phyloP scores from a whole-genome alignment of 768 basidiomycete species.

The Glaciozyma martinii region DNA sequence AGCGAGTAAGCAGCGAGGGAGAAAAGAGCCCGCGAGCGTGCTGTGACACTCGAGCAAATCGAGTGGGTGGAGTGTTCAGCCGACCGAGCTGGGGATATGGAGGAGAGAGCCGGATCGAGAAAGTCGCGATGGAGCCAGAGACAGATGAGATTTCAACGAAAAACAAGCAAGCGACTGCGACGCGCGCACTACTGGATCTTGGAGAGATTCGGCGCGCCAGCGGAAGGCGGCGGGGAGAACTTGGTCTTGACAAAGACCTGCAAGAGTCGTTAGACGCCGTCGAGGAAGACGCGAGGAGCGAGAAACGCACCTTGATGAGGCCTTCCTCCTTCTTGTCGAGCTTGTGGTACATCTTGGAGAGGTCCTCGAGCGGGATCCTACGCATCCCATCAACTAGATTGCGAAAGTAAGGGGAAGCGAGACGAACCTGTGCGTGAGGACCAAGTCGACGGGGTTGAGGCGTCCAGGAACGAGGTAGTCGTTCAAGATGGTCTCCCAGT shows the following conservation, averaged over 20 bases:
- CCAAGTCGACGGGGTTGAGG: conserved; percentile 49
- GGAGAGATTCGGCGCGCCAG: too few species aligned
- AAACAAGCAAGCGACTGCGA: too few species aligned
- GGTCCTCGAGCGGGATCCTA: not conserved
- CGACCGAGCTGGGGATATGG: too few species aligned
- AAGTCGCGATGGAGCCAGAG: too few species aligned
- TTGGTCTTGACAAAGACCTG: not conserved
- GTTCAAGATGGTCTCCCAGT: conserved; percentile 62
- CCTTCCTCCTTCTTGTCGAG: not conserved
- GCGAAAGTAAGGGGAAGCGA: conserved; percentile 6
- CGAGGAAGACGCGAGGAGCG: not conserved
- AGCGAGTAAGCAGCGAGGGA: too few species aligned
- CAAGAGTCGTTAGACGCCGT: not conserved
- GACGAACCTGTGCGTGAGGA: conserved; percentile 33
- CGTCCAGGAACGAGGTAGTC: conserved; percentile 57
- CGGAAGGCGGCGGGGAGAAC: not conserved
- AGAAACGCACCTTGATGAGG: not conserved
- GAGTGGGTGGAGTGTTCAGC: too few species aligned
- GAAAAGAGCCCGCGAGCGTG: too few species aligned
- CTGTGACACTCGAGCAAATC: too few species aligned
- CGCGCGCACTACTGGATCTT: too few species aligned
- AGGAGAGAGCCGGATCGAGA: too few species aligned
- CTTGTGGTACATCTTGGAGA: not conserved
- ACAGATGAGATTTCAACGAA: too few species aligned
- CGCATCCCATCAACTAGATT: not conserved